Base-by-base conservation (phyloP, 2,329 filamentous ascomycete genomes). In the Paraconiothyrium sp. region DNA sequence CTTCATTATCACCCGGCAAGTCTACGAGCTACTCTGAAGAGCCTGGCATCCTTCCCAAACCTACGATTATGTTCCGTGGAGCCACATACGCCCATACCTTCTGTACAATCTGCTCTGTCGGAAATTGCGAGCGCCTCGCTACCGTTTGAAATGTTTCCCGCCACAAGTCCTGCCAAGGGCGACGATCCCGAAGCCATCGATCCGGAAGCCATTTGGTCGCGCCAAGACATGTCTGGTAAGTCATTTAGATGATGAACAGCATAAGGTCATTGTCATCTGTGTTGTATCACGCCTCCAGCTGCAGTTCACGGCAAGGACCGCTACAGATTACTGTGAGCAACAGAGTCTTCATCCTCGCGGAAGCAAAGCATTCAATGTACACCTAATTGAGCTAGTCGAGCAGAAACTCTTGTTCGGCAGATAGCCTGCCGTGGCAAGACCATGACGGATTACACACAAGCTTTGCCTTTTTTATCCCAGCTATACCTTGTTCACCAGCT, bases 41-140 rank as follows among this genome's bases (percentile, higher is more conserved):
- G 59, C 9, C 37, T 71, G 2, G 55, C 59, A 10, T n/a, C 14
- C 0, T 71, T 72, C 54, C 67, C 70, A 1, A 51, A 57, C 4
- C 35, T 74, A 11, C 43, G 34, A 20, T 52, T 72, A 5, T 58
- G 68, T n/a, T 67, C 67, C 11, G 43, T 69, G 2, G 61, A 62
- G 11, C 57, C 58, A 5, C 55, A 46, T 35, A 44, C 8, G 7
- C 24, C 56, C 13, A 54, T 50, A 14, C 14, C 41, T 8, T 54
- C 54, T 30, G 13, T 30, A 27, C n/a, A 48, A 13, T 22, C n/a
- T 48, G 39, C 35, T 9, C 4, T 1, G 7, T 44, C 41, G 34
- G 4, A 32, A 16, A 39, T 51, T 41, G n/a, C 14, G 8, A 37
- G 14, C 30, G 43, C 43, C 7, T 43, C 16, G 10, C 14, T 56